Conservation (phyloP, 2,329 filamentous ascomycete genomes). For the Elsinoe necatrix region DNA sequence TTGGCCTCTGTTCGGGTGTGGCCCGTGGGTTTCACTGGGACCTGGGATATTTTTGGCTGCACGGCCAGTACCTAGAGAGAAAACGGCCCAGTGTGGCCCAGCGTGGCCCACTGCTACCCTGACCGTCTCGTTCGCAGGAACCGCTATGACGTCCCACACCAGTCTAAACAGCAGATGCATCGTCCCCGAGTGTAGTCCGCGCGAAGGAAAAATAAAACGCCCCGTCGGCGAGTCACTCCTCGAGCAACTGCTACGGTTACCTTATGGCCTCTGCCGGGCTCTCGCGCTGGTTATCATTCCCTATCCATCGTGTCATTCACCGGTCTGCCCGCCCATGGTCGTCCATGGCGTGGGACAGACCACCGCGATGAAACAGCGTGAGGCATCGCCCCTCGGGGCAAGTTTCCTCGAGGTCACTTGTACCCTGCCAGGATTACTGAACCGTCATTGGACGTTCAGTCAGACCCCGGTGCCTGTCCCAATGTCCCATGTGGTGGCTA, state of each 20-base stretch:
- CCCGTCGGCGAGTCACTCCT: conserved; percentile 11
- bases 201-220: neutral
- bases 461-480: neutral
- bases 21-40: neutral
- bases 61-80: neutral
- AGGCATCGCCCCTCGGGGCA: neutral
- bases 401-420: conserved; percentile 6
- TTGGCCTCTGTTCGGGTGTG: conserved; percentile 5
- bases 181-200: neutral
- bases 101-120: neutral
- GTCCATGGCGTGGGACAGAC: conserved; percentile 3
- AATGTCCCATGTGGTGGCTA: neutral
- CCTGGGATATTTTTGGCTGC: conserved; percentile 14
- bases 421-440: conserved; percentile 1
- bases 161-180: neutral
- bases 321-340: neutral
- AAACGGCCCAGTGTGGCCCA: neutral
- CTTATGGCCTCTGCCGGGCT: neutral
- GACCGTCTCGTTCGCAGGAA: neutral
- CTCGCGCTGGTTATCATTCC: neutral
- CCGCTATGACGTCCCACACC: conserved; percentile 10
- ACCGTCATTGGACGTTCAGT: neutral
- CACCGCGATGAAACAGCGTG: conserved; percentile 4
- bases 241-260: conserved; percentile 6
- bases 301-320: neutral